Percentiles rank a stretch among this genome's conserved stretches.
phyloP scores from a whole-genome alignment of 2,329 filamentous ascomycete species.

The Camptophora hylomeconis region DNA sequence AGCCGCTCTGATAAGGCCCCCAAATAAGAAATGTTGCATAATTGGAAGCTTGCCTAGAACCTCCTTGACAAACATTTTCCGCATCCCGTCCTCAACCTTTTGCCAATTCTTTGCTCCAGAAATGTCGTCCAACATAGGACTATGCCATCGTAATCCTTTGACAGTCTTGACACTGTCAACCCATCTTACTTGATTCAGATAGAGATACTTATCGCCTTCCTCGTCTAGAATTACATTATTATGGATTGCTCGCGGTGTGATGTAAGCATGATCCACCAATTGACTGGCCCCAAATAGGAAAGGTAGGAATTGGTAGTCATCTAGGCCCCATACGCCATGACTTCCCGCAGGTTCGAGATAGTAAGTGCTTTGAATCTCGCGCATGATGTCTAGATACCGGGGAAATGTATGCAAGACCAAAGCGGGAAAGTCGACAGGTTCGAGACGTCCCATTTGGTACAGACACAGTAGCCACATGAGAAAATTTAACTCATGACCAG shows the following conservation, averaged over 20 bases:
- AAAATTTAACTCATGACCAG: constrained; percentile 95
- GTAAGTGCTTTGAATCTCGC: constrained; percentile 75
- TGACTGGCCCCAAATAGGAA: constrained; percentile 93
- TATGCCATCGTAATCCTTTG: constrained; percentile 88
- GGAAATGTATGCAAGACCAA: constrained; percentile 68
- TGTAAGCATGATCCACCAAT: constrained; percentile 68
- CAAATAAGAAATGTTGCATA: constrained; percentile 98
- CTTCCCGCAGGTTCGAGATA: constrained; percentile 95
- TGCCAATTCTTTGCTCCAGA: constrained; percentile 76
- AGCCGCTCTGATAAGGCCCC: constrained; percentile 64
- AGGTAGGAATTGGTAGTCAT: constrained; percentile 94
- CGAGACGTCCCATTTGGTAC: constrained; percentile 60
- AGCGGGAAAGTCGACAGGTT: constrained; percentile 53
- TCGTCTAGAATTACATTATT: constrained; percentile 80
- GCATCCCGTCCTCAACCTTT: constrained; percentile 92
- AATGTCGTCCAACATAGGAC: constrained; percentile 96
- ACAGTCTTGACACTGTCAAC: constrained; percentile 96
- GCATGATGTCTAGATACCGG: constrained; percentile 77
- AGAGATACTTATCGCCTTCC: constrained; percentile 69
- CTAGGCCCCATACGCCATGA: constrained; percentile 93
- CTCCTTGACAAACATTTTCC: constrained; percentile 90
- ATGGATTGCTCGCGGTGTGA: constrained; percentile 71
- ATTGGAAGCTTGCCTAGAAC: constrained; percentile 88
- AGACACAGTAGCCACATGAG: constrained; percentile 92
- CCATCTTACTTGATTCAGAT: constrained; percentile 83